A percentile compares a stretch with the other conserved stretches of the same genome.
phyloP scores from a whole-genome alignment of 1,284 basidiomycete genomes.

The Moesziomyces parantarcticus region DNA sequence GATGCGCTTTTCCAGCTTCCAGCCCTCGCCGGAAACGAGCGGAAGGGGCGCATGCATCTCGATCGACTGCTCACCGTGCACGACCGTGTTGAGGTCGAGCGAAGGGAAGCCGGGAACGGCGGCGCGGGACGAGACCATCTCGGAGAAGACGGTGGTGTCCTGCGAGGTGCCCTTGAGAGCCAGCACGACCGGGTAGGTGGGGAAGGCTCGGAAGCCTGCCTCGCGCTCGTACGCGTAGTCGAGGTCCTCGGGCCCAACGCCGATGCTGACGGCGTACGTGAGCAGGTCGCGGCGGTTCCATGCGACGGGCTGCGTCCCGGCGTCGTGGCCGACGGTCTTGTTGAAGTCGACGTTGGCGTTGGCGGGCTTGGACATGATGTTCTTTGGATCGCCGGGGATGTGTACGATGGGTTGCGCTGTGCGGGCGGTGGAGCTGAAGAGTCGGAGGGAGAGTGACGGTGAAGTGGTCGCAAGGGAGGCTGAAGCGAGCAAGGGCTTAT shows the following conservation, averaged over 20 bases:
- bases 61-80: constrained; percentile 69
- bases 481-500: background rate
- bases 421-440: background rate
- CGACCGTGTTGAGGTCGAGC: constrained; percentile 67
- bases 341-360: constrained; percentile 53
- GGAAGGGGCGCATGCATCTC: constrained; percentile 66
- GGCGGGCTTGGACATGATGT: constrained; percentile 12
- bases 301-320: constrained; percentile 56
- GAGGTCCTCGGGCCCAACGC: constrained; percentile 64
- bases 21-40: constrained; percentile 48
- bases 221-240: constrained; percentile 65
- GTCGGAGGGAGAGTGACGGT: constrained; percentile 2
- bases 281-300: constrained; percentile 68
- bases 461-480: background rate
- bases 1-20: constrained; percentile 59
- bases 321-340: constrained; percentile 63
- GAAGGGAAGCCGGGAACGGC: constrained; percentile 54
- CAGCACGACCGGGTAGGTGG: constrained; percentile 68
- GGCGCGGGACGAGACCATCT: constrained; percentile 47
- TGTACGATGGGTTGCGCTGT: constrained; percentile 27
- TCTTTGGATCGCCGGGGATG: constrained; percentile 17
- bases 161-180: constrained; percentile 56
- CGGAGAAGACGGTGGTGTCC: constrained; percentile 65
- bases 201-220: constrained; percentile 65
- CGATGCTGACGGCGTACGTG: constrained; percentile 65